Conservation (phyloP, 2,329 filamentous ascomycete species). For the Arthrobotrys iridis region DNA sequence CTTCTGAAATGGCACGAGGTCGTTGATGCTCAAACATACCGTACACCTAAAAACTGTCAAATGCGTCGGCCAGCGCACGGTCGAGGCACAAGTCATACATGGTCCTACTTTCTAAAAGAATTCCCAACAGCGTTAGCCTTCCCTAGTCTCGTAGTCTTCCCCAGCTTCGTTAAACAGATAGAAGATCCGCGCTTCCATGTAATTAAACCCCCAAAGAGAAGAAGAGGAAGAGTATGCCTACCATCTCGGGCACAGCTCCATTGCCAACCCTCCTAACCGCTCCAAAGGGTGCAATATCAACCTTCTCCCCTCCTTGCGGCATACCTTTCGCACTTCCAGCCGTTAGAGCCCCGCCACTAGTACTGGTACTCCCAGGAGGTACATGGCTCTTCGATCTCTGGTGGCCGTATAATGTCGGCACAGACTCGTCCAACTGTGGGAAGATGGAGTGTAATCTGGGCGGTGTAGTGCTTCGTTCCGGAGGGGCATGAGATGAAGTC, state of each 20-base stretch:
- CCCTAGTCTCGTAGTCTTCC: neutral
- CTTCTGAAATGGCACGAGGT: conserved; percentile 67
- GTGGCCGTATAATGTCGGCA: conserved; percentile 47
- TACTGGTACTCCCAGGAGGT: conserved; percentile 8
- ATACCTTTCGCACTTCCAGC: conserved; percentile 9
- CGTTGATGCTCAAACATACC: conserved; percentile 85
- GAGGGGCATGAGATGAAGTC: conserved; percentile 15
- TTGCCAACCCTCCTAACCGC: conserved; percentile 62
- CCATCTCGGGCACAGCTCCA: conserved; percentile 60
- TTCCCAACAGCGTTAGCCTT: conserved; percentile 5
- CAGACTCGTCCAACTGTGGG: conserved; percentile 43
- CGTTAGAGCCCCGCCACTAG: neutral
- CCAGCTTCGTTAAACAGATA: neutral
- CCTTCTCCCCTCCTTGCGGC: conserved; percentile 58
- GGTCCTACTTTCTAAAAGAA: conserved; percentile 68
- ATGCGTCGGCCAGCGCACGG: conserved; percentile 80
- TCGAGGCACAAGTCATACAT: conserved; percentile 86
- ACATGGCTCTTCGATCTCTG: conserved; percentile 51
- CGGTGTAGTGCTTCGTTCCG: conserved; percentile 33
- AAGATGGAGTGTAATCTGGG: conserved; percentile 49
- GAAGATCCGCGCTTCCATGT: no score
- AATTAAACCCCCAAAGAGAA: neutral
- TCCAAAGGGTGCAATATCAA: conserved; percentile 59
- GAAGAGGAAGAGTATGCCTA: conserved; percentile 67
- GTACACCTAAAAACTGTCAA: conserved; percentile 81